Evolutionary conservation across 2,329 filamentous ascomycete species (phyloP).

Genomic region (Fusarium secorum): DNA sequence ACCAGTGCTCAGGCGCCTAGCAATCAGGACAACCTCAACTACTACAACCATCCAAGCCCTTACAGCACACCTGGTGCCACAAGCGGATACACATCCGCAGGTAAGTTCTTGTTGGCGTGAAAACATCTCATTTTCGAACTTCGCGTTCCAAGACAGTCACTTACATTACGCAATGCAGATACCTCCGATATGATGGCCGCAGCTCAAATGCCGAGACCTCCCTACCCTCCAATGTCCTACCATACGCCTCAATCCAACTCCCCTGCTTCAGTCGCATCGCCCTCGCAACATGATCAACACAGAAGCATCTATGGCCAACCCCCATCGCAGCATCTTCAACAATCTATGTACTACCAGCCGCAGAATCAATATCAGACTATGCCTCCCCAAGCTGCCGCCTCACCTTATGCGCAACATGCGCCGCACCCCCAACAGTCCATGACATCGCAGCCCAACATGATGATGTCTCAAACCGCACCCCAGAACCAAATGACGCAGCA

Average conservation of each 20-base stretch:
- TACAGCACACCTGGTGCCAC: constrained; percentile 85
- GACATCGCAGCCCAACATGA: constrained; percentile 70
- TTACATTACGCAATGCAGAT: constrained; percentile 51
- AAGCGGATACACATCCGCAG: constrained; percentile 86
- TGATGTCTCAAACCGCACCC: constrained; percentile 68
- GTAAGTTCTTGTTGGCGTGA: constrained; percentile 60
- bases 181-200: constrained; percentile 74
- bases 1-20: constrained; percentile 68
- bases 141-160: constrained; percentile 16
- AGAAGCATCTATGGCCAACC: constrained; percentile 85
- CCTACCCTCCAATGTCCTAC: constrained; percentile 88
- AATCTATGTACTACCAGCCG: constrained; percentile 77
- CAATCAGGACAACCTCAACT: constrained; percentile 72
- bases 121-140: background rate
- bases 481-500: constrained; percentile 68
- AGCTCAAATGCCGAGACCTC: constrained; percentile 73
- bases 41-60: constrained; percentile 79
- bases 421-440: constrained; percentile 62
- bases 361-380: constrained; percentile 72
- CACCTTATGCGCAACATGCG: constrained; percentile 68
- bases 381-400: constrained; percentile 66
- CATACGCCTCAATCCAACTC: constrained; percentile 96
- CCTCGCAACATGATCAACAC: constrained; percentile 88
- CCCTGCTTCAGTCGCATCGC: constrained; percentile 89
- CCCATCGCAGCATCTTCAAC: constrained; percentile 78